Evolutionary conservation across 495 filamentous ascomycete genomes (phyloP), one percentile per base, ranked within the genome.

Genomic region (Penicillium ucsense): DNA sequence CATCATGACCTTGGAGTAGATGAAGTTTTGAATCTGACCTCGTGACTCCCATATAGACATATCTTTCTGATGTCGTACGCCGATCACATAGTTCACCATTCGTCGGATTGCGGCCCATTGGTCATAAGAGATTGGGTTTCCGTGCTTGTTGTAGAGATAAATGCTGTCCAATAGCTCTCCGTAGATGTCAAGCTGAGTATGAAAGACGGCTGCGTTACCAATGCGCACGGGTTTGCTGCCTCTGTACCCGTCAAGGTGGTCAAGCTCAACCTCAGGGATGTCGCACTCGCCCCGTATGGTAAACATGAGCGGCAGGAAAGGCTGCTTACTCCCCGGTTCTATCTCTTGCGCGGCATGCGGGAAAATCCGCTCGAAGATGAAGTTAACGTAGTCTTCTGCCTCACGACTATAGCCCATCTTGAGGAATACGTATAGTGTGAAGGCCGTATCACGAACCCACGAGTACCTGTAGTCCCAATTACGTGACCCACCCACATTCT

Each of bases 41-140:
- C 83, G 77, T 12, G 85, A 83, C 59, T 88, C 84, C 84, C 84
- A 86, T 55, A 88, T 86, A 10, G 81, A 84, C 82, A 85, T 86
- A 61, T 88, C 84, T 12, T 80, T 79, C 38, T 82, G 72, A 62
- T 65, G 45, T 33, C 68, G 61, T 32, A 74, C 68, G 12, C 61
- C 52, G 35, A 68, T 56, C n/a, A 75, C 71, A 45, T 71, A 72
- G 49, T 73, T 70, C 8, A 82, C 67, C 59, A 83, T 76, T 42
- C 79, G 73, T 20, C 79, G 72, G 32, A 83, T 74, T 0, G 72
- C 60, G 33, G 73, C 63, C 81, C 84, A 88, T 48, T 81, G 78
- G 47, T 88, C 84, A 71, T 83, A 88, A 35, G 80, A 75, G 46
- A 85, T 76, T 2, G 82, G 83, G 55, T 86, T 85, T 9, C 82